Conservation (phyloP, 257 asterid genomes). For the Coffea eugenioides region DNA sequence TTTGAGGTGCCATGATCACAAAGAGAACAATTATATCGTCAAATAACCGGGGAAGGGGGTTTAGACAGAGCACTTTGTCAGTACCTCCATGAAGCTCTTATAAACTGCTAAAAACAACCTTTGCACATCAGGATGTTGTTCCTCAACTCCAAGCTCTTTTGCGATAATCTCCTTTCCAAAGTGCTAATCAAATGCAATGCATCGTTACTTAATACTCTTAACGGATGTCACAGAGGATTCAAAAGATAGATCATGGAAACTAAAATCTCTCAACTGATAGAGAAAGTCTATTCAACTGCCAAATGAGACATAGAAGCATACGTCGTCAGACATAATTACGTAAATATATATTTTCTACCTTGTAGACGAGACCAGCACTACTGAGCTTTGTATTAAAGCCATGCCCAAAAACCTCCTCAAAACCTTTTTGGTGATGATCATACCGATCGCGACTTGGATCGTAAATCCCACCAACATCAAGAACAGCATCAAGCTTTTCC, state of each 20-base stretch:
- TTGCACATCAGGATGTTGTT: conserved; percentile 75
- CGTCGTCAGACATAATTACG: neutral
- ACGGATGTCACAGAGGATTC: neutral
- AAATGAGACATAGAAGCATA: neutral
- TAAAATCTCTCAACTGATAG: neutral
- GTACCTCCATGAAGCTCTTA: conserved; percentile 95
- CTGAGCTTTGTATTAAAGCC: conserved; percentile 86
- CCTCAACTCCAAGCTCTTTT: conserved; percentile 74
- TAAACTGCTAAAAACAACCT: conserved; percentile 71
- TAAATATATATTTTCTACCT: conserved; percentile 38
- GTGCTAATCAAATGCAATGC: conserved; percentile 49
- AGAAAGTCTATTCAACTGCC: neutral
- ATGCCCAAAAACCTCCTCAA: conserved; percentile 78
- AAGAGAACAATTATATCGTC: neutral
- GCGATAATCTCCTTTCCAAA: conserved; percentile 90
- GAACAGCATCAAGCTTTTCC: conserved; percentile 83
- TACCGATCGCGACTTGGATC: conserved; percentile 66
- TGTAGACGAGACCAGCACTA: conserved; percentile 94
- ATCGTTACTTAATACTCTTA: neutral
- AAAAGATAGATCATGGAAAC: neutral
- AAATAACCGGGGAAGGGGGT: neutral
- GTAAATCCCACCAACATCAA: conserved; percentile 89
- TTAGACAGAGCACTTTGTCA: neutral
- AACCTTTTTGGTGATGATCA: conserved; percentile 92
- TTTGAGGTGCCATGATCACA: neutral